phyloP scores from a whole-genome alignment of 2,329 filamentous ascomycete genomes.

The Emergomyces pasteurianus region DNA sequence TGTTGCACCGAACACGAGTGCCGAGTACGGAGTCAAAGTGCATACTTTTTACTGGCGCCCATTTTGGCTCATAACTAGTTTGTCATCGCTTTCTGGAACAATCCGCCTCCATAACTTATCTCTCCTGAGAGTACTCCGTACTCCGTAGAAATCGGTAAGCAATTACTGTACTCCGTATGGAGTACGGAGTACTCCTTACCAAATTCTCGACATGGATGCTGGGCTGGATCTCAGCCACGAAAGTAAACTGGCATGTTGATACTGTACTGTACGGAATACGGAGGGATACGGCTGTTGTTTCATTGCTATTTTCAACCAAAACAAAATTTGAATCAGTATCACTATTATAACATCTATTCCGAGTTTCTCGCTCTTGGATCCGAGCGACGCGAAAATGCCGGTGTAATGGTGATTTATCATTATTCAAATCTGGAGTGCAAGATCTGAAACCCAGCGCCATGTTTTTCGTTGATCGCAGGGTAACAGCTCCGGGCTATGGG shows the following conservation, averaged over 20 bases:
- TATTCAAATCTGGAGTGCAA: not conserved
- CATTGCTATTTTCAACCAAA: no score
- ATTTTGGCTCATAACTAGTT: no score
- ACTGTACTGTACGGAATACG: no score
- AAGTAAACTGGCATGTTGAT: not conserved
- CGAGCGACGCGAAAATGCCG: not conserved
- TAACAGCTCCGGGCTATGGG: not conserved
- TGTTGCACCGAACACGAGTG: not conserved
- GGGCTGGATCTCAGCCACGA: not conserved
- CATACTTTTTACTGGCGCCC: no score
- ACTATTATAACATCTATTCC: no score
- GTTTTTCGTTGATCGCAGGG: not conserved
- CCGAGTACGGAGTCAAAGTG: no score
- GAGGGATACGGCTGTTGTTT: no score
- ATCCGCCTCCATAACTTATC: not conserved
- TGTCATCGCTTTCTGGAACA: no score
- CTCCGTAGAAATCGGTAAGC: no score
- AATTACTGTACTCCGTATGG: no score
- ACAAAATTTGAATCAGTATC: no score
- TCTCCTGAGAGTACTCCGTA: not conserved
- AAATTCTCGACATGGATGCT: not conserved
- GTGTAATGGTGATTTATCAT: not conserved
- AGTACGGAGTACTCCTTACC: no score
- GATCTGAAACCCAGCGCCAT: not conserved
- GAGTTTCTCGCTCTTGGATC: not conserved